Evolutionary conservation across 805 yeast genomes (phyloP).

Genomic region (Cyberlindnera sargentensis): DNA sequence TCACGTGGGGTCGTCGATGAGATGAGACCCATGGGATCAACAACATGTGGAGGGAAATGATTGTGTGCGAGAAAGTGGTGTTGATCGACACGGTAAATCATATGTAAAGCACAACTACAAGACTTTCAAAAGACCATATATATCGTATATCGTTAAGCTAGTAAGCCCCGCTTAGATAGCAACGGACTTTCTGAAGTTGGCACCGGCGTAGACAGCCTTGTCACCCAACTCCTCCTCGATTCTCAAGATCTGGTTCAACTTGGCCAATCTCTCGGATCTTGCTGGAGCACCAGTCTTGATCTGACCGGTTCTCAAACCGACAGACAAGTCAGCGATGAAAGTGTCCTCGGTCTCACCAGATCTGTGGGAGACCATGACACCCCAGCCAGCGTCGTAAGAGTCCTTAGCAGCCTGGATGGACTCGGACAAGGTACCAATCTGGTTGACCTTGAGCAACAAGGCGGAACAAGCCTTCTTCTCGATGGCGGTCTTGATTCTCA

Average conservation of each 20-base stretch:
- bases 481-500: slow-evolving; percentile 90
- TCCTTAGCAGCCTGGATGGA: slow-evolving; percentile 95
- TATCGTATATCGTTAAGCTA: neutral
- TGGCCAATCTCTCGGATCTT: slow-evolving; percentile 99
- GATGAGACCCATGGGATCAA: neutral
- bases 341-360: slow-evolving; percentile 99
- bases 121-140: neutral
- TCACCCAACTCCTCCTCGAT: slow-evolving; percentile 98
- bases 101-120: too few relatives aligned
- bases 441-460: slow-evolving; percentile 95
- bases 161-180: slow-evolving; percentile 20
- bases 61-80: too few relatives aligned
- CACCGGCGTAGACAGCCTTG: slow-evolving; percentile 95
- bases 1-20: neutral
- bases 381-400: slow-evolving; percentile 96
- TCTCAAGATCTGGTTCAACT: slow-evolving; percentile 96
- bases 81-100: too few relatives aligned
- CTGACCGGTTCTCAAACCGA: slow-evolving; percentile 98
- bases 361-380: slow-evolving; percentile 99
- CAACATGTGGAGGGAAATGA: neutral
- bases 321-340: slow-evolving; percentile 94
- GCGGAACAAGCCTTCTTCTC: slow-evolving; percentile 95
- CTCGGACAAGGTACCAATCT: slow-evolving; percentile 94
- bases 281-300: slow-evolving; percentile 99
- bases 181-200: slow-evolving; percentile 60